These are phyloP conservation scores for Talaromyces trachyspermus DNA, from an alignment of 495 filamentous ascomycete genomes.

Conservation along the genomic window DNA sequence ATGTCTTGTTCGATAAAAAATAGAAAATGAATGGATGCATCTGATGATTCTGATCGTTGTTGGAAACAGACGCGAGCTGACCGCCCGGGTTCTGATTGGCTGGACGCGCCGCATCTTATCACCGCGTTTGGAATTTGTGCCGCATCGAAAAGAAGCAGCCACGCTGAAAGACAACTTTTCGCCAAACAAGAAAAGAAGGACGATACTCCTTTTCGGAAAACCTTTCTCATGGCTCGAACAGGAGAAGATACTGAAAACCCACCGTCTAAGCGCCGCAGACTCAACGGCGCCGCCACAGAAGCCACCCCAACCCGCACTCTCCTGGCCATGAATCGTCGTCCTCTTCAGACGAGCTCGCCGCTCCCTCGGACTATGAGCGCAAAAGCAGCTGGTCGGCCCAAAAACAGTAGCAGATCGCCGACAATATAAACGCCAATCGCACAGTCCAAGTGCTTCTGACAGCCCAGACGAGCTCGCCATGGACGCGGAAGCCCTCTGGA, in stretches of 20 bases:
- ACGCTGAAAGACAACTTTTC: too few species aligned
- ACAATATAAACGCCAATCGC: constrained; percentile 21
- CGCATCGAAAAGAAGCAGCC: not conserved
- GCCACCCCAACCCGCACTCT: constrained; percentile 22
- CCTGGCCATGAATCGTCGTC: constrained; percentile 14
- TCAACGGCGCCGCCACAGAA: constrained; percentile 33
- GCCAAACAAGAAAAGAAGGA: not conserved
- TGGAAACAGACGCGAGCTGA: not conserved
- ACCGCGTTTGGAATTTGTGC: constrained; percentile 7
- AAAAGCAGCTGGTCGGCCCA: constrained; percentile 31
- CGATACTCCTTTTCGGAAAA: too few species aligned
- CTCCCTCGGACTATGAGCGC: constrained; percentile 34
- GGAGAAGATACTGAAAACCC: constrained; percentile 15
- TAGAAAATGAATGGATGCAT: too few species aligned
- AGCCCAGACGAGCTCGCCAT: constrained; percentile 40
- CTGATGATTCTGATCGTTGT: not conserved
- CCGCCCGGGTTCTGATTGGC: constrained; percentile 4
- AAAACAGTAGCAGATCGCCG: constrained; percentile 32
- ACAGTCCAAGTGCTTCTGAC: constrained; percentile 28
- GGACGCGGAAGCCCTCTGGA: constrained; percentile 36
- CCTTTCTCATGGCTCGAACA: constrained; percentile 4
- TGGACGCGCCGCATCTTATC: constrained; percentile 6
- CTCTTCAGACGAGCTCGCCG: constrained; percentile 48
- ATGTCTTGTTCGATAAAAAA: too few species aligned
- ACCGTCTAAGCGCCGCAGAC: constrained; percentile 49